A percentile compares a stretch with the other conserved stretches of the same genome.
phyloP scores from a whole-genome alignment of 176 grass and related monocot species.

The Zoysia japonica region DNA sequence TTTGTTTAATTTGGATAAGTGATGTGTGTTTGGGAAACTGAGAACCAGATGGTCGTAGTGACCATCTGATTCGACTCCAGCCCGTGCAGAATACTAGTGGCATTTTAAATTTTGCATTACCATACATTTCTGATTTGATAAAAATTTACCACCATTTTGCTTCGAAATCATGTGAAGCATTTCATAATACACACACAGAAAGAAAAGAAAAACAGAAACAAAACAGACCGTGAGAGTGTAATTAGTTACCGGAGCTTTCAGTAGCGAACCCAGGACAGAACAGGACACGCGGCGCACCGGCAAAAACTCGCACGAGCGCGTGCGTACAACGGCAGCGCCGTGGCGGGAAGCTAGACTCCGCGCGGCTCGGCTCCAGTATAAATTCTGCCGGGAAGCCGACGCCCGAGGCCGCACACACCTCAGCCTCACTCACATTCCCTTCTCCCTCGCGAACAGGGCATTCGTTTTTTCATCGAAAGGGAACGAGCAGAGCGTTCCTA shows the following conservation, averaged over 20 bases:
- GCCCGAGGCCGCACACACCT: conserved; percentile 13
- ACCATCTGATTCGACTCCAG: too few relatives aligned
- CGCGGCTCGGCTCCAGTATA: conserved; percentile 37
- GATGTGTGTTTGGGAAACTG: too few relatives aligned
- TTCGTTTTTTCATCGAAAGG: not conserved
- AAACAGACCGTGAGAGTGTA: not conserved
- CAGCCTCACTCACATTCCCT: not conserved
- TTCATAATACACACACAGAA: not conserved
- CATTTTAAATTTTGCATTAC: not conserved
- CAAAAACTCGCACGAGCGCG: not conserved
- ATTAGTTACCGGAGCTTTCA: not conserved
- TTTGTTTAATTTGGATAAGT: too few relatives aligned
- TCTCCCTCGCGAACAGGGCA: not conserved
- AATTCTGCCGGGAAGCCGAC: conserved; percentile 38
- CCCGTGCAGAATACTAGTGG: too few relatives aligned
- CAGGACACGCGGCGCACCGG: conserved; percentile 43
- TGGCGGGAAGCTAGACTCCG: conserved; percentile 40
- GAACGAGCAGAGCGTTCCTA: not conserved
- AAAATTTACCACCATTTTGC: not conserved
- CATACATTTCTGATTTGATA: not conserved
- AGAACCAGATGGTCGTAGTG: too few relatives aligned
- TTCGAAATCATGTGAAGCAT: not conserved
- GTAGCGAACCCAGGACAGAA: not conserved
- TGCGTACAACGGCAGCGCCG: conserved; percentile 17
- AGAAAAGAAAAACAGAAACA: not conserved